Conservation (phyloP, 192 early-diverging fungal genomes). For the Entophlyctis luteolus region DNA sequence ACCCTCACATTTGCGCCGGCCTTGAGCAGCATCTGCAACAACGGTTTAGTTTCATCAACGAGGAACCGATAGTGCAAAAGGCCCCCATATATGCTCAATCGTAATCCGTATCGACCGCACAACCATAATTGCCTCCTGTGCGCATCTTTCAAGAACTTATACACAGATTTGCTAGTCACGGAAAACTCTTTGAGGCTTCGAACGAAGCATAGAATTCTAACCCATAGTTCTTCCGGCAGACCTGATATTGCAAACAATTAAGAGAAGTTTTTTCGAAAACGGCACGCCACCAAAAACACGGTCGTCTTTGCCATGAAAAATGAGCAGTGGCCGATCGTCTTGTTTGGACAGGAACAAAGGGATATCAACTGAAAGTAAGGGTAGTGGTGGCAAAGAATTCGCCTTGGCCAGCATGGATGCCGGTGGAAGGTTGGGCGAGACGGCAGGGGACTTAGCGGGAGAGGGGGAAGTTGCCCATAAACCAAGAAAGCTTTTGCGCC, state of each 20-base stretch:
- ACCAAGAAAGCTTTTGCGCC: not conserved
- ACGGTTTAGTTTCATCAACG: not conserved
- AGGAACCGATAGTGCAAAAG: not conserved
- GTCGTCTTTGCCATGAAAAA: not conserved
- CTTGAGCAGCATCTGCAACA: not conserved
- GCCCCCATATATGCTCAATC: not conserved
- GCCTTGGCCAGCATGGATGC: not conserved
- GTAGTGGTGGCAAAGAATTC: not conserved
- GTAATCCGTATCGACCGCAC: constrained; percentile 5
- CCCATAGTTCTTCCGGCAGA: constrained; percentile 19
- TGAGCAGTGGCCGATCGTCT: not conserved
- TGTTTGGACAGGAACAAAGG: not conserved
- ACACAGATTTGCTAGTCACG: not conserved
- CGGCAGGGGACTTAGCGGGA: not conserved
- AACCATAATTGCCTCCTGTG: constrained; percentile 8
- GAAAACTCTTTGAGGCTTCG: not conserved
- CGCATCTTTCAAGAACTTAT: not conserved
- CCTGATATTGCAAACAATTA: not conserved
- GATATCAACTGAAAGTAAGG: not conserved
- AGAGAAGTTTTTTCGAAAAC: not conserved
- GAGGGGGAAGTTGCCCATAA: not conserved
- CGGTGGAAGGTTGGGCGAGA: not conserved
- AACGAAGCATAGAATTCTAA: constrained; percentile 10
- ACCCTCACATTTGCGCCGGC: constrained; percentile 2
- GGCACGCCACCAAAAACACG: not conserved